phyloP scores from a whole-genome alignment of 768 basidiomycete species.

The Neoboletus brunneissimus region DNA sequence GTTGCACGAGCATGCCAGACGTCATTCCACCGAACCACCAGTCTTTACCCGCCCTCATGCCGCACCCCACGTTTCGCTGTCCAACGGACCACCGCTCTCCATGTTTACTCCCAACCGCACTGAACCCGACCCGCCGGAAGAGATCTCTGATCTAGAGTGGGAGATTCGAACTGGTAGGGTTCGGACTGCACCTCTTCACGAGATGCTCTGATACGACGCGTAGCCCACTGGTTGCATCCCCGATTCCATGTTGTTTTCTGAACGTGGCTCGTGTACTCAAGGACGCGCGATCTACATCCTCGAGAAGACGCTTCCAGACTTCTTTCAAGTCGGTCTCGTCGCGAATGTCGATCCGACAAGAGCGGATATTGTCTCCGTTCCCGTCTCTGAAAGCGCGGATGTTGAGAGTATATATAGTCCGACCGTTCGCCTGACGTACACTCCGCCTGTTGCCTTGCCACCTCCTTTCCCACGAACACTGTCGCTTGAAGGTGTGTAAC shows the following conservation, averaged over 20 bases:
- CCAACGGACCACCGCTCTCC: slow-evolving; percentile 11
- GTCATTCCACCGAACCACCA: slow-evolving; percentile 11
- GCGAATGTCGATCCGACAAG: slow-evolving; percentile 48
- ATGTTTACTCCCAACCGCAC: slow-evolving; percentile 25
- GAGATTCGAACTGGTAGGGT: slow-evolving; percentile 67
- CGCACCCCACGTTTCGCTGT: not conserved
- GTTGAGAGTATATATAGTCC: slow-evolving; percentile 60
- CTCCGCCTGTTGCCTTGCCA: slow-evolving; percentile 63
- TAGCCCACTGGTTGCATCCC: not conserved
- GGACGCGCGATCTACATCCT: slow-evolving; percentile 71
- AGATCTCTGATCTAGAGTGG: slow-evolving; percentile 71
- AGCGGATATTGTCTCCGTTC: slow-evolving; percentile 28
- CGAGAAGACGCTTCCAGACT: slow-evolving; percentile 65
- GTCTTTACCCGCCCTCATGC: slow-evolving; percentile 13
- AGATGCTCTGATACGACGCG: slow-evolving; percentile 33
- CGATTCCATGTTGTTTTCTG: not conserved
- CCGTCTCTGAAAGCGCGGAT: slow-evolving; percentile 29
- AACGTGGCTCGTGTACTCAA: slow-evolving; percentile 24
- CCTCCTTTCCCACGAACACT: slow-evolving; percentile 68
- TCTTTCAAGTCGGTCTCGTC: slow-evolving; percentile 67
- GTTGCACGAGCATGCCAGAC: not conserved
- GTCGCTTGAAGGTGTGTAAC: slow-evolving; percentile 60
- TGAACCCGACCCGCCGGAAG: slow-evolving; percentile 8
- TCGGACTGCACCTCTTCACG: slow-evolving; percentile 3
- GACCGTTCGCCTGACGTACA: slow-evolving; percentile 60